Base-by-base conservation (phyloP, 108 stramenopile genomes). In the Fragilariopsis cylindrus region DNA sequence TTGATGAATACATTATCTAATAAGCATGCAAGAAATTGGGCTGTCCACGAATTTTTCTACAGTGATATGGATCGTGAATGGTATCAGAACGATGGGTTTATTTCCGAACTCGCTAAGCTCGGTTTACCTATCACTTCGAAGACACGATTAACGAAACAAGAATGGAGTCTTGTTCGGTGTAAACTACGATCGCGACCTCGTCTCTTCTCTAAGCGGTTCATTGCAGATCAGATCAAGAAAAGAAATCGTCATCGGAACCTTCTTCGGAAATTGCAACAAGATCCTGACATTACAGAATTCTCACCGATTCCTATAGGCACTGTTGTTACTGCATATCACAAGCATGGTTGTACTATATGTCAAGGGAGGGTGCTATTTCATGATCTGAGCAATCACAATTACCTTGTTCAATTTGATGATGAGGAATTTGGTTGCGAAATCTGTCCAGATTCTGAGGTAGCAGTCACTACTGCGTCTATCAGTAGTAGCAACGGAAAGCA, bases 381-480 rank as follows among this genome's bases (percentile, higher is more conserved):
- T 53, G 69, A 75, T 65, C 65, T 40, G 4, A 11, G 58, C 5
- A 52, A 48, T 13, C 46, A 70, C 16, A 49, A 55, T 15, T 82
- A 82, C 57, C 56, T 82, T 3, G 52, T 82, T 39, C 77, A 78
- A 50, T 82, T 82, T 48, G 77, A 82, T 19, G 46, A 41, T 4
- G 39, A 60, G 52, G 81, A 78, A 41, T 56, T 75, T 47, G 77
- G 77, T 18, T 78, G 65, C 42, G 77, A 78, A 48, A 64, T 78
- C 53, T 82, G 81, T 48, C 77, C 81, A 42, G 81, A 82, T 48
- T 53, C 63, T 7, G 81, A 82, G 40, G 77, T 82, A 3, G 77
- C 81, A 3, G 39, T 55, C 11, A 12, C 41, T 9, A n/a, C 45
- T 8, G 4, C 47, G 39, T 19, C 56, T 18, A 8, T 48, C 7